These are phyloP conservation scores for Fusarium udum DNA, from an alignment of 2,329 filamentous ascomycete genomes.

Conservation along the genomic window DNA sequence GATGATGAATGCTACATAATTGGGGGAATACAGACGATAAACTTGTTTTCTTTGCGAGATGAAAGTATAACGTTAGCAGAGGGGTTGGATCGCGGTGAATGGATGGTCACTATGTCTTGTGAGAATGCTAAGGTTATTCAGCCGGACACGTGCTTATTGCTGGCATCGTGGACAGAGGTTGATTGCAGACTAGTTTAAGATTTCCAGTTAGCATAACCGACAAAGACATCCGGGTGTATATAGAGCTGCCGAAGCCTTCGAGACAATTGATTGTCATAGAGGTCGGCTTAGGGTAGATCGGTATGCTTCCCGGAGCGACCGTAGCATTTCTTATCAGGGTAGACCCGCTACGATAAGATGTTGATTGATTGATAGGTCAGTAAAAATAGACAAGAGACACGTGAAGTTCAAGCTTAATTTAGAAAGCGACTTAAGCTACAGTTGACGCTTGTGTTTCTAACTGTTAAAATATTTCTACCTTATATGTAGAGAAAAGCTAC, in stretches of 20 bases:
- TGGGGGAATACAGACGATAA: fast-evolving
- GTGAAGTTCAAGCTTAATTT: neutral
- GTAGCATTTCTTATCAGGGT: neutral
- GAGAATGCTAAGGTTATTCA: neutral
- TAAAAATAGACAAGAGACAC: neutral
- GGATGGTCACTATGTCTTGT: too few species aligned
- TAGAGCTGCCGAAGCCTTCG: too few species aligned
- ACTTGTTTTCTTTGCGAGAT: neutral
- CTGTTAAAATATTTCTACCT: too few species aligned
- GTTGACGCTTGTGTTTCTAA: too few species aligned
- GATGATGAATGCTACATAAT: too few species aligned
- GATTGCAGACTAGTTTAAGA: too few species aligned
- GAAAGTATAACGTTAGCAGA: neutral
- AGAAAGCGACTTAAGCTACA: too few species aligned
- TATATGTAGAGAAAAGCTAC: too few species aligned
- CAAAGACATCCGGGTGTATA: too few species aligned
- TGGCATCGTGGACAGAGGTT: neutral
- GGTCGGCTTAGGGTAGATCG: neutral
- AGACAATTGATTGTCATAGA: neutral
- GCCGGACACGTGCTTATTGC: neutral
- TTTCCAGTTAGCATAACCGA: too few species aligned
- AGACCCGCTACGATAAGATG: neutral
- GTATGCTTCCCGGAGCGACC: neutral
- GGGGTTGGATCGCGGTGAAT: too few species aligned
- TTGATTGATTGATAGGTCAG: neutral